A percentile compares a stretch with the other conserved stretches of the same genome.
These are phyloP conservation scores for Penicillium samsonianum DNA, from an alignment of 495 filamentous ascomycete genomes.

Conservation along the genomic window DNA sequence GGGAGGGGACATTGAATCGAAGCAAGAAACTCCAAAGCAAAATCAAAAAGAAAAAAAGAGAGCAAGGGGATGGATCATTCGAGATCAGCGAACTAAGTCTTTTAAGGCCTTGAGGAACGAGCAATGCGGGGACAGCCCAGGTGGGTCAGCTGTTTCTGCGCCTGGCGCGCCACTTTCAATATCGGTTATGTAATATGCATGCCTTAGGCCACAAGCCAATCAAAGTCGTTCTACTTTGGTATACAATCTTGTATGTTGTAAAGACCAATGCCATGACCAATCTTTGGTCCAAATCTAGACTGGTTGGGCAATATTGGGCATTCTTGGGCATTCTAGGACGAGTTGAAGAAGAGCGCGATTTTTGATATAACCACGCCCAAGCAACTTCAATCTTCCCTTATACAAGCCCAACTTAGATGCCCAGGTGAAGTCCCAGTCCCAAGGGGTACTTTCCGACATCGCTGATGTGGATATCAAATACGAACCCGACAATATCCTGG, in stretches of 20 bases:
- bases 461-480: neutral
- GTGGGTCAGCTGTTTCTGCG: slow-evolving; percentile 16
- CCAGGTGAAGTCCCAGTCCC: neutral
- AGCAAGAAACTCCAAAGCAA: slow-evolving; percentile 11
- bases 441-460: neutral
- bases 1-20: slow-evolving; percentile 43
- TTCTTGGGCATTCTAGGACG: neutral
- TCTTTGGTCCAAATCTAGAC: neutral
- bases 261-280: neutral
- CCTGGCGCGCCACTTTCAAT: slow-evolving; percentile 14
- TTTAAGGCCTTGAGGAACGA: slow-evolving; percentile 16
- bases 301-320: neutral
- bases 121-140: slow-evolving; percentile 12
- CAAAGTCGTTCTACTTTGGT: neutral
- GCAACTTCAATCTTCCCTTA: neutral
- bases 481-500: neutral
- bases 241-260: neutral
- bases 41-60: slow-evolving; percentile 18
- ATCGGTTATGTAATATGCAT: slow-evolving; percentile 1
- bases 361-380: neutral
- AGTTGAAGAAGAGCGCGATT: neutral
- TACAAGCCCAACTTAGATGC: neutral
- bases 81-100: slow-evolving; percentile 20
- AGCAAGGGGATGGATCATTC: slow-evolving; percentile 19
- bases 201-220: neutral